Base-by-base conservation (phyloP, 352 stramenopile species). In the Thalassiosira hispida region DNA sequence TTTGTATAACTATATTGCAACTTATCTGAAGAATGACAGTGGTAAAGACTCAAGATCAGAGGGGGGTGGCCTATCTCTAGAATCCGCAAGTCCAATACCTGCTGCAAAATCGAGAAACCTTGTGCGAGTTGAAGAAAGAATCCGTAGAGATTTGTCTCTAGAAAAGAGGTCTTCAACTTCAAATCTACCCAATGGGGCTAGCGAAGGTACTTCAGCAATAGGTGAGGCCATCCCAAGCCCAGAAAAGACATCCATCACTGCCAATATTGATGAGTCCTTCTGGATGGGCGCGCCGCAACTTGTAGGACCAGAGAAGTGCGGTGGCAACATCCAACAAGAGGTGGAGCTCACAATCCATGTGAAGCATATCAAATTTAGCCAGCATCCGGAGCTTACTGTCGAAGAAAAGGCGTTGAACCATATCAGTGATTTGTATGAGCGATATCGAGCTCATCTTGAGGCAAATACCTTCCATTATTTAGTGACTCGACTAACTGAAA, bases 361-460 rank as follows among this genome's bases (percentile, higher is more conserved):
- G 0, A 55, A 67, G 27, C 38, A 75, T 53, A 59, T 81, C 61
- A 81, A 75, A 46, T 68, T 83, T 53, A 42, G 62, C 20, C 52
- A 69, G 1, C 67, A 83, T 65, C 74, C 49, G 57, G 42, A 47
- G n/a, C 78, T 83, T 52, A 63, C 22, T 52, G 59, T 49, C 12
- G 66, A 83, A 73, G 74, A 82, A 73, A 61, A 49, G 23, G 23
- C 42, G 11, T 8, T 68, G 20, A 42, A 9, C 29, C 38, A 69
- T 69, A 55, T 82, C 51, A 64, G 12, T 53, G 31, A 20, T 35
- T 56, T 83, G 31, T 78, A 78, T 65, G 73, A 68, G 42, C 38
- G 33, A 31, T 82, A 82, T 64, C 31, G 59, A 31, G 16, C 12
- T 27, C 47, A 68, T 2, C 44, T 82, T 44, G 74, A 83, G 23